A percentile compares a stretch with the other conserved stretches of the same genome.
These are phyloP conservation scores for Sclerotinia nivalis DNA, from an alignment of 2,329 filamentous ascomycete genomes.

Conservation along the genomic window DNA sequence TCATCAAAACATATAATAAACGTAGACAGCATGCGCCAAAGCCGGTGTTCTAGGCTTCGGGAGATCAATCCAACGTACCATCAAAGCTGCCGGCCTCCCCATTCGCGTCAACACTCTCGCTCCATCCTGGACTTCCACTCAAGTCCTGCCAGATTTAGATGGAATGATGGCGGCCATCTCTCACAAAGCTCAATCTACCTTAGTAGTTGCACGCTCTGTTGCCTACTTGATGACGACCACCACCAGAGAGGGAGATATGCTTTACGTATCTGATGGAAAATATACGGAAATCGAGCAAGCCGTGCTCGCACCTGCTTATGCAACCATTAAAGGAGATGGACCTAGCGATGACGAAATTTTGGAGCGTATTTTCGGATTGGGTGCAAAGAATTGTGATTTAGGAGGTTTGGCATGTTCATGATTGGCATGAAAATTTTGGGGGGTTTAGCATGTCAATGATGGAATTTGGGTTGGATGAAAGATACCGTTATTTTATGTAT, in stretches of 20 bases:
- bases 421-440: not conserved
- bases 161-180: constrained; percentile 44
- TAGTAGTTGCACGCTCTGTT: constrained; percentile 51
- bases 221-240: constrained; percentile 52
- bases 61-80: constrained; percentile 47
- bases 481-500: constrained; percentile 7
- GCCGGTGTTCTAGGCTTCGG: constrained; percentile 56
- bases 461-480: not conserved
- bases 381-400: not conserved
- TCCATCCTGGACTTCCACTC: constrained; percentile 56
- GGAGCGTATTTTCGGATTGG: constrained; percentile 29
- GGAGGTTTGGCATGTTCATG: not conserved
- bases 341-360: constrained; percentile 44
- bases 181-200: constrained; percentile 48
- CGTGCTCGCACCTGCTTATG: constrained; percentile 42
- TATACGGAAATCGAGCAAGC: constrained; percentile 56
- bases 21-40: constrained; percentile 50
- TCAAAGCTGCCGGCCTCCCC: constrained; percentile 34
- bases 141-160: constrained; percentile 47
- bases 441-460: not conserved
- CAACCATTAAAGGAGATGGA: constrained; percentile 40
- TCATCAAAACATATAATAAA: constrained; percentile 33
- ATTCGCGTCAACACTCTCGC: constrained; percentile 58
- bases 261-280: constrained; percentile 52
- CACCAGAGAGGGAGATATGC: constrained; percentile 51